Percentiles rank a stretch among this genome's conserved stretches.
phyloP scores from a whole-genome alignment of 371 early-diverging fungal species.

The Apophysomyces sp. region DNA sequence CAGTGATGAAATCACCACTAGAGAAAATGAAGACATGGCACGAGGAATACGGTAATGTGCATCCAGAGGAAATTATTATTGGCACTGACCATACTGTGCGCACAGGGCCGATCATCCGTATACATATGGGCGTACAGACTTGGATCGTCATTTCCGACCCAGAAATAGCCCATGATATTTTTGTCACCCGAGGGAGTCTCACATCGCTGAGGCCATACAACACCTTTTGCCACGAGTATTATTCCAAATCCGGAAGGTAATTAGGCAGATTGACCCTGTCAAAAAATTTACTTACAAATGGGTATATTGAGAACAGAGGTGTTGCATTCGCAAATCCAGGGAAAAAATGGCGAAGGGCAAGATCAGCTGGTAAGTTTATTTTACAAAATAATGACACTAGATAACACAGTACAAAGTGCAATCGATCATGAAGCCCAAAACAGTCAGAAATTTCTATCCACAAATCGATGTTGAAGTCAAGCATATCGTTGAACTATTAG shows the following conservation, averaged over 20 bases:
- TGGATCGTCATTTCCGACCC: constrained; percentile 18
- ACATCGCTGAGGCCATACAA: constrained; percentile 6
- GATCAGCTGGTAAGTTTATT: constrained; percentile 7
- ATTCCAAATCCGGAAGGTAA: constrained; percentile 18
- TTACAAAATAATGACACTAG: neutral
- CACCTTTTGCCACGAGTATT: constrained; percentile 11
- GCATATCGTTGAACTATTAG: constrained; percentile 3
- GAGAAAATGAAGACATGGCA: neutral
- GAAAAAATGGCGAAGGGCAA: constrained; percentile 11
- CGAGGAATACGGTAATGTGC: neutral
- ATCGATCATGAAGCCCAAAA: constrained; percentile 14
- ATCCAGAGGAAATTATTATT: neutral
- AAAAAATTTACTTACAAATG: neutral
- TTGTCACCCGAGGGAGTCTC: neutral
- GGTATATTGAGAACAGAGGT: neutral
- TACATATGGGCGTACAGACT: constrained; percentile 16
- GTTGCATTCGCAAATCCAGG: constrained; percentile 5
- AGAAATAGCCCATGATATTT: constrained; percentile 13
- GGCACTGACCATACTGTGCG: neutral
- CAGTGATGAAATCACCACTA: neutral
- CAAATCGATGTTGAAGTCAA: constrained; percentile 7
- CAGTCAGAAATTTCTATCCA: constrained; percentile 5
- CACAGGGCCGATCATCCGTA: constrained; percentile 6
- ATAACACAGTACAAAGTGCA: neutral
- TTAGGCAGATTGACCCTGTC: neutral